phyloP scores from a whole-genome alignment of 2,329 filamentous ascomycete species.

The Pestalotiopsis fici region DNA sequence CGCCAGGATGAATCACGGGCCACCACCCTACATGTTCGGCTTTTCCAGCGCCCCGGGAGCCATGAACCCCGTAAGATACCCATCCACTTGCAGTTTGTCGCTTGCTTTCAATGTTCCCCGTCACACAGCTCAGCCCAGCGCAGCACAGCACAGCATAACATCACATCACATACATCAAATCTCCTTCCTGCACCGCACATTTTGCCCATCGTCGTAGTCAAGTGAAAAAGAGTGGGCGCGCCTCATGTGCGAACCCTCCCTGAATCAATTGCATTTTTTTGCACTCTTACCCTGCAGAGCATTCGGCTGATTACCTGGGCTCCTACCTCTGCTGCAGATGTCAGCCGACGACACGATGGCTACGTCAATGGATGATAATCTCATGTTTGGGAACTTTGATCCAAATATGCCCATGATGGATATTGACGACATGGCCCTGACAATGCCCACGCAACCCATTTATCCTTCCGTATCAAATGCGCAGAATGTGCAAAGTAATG shows the following conservation, averaged over 20 bases:
- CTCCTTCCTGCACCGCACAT: neutral
- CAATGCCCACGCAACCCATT: conserved; percentile 23
- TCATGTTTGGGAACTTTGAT: conserved; percentile 34
- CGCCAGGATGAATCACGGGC: conserved; percentile 12
- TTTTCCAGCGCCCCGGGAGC: conserved; percentile 22
- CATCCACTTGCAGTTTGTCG: neutral
- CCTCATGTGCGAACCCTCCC: neutral
- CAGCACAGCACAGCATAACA: neutral
- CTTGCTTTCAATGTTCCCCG: neutral
- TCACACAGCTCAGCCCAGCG: neutral
- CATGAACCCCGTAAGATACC: conserved; percentile 12
- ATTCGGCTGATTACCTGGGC: neutral
- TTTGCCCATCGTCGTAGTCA: neutral
- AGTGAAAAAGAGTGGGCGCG: neutral
- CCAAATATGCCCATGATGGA: conserved; percentile 40
- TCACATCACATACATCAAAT: neutral
- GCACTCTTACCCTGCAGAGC: conserved; percentile 1
- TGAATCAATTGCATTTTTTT: neutral
- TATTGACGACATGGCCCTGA: conserved; percentile 37
- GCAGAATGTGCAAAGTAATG: neutral
- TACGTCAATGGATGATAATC: conserved; percentile 39
- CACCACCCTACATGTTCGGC: conserved; percentile 31
- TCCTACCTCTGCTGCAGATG: conserved; percentile 17
- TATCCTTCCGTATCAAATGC: neutral
- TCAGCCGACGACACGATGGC: conserved; percentile 38